Evolutionary conservation across 345 rosid species (phyloP).

Genomic region (Hypericum androsaemum): DNA sequence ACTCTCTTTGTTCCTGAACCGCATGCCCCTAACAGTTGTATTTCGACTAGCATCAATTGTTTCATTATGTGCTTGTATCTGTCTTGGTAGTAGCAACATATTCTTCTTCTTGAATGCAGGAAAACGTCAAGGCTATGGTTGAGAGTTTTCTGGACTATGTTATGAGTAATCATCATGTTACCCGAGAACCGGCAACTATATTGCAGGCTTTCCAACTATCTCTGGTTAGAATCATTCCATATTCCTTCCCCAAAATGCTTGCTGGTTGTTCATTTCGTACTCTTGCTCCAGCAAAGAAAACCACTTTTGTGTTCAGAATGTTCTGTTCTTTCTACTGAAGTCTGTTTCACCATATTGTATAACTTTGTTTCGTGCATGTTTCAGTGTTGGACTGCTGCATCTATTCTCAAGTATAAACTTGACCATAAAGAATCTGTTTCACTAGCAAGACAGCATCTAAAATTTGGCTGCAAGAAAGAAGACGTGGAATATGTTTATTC

Average conservation of each 20-base stretch:
- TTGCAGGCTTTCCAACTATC: constrained; percentile 86
- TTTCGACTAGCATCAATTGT: too few relatives aligned
- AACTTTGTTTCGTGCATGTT: constrained; percentile 9
- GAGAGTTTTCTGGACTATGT: constrained; percentile 59
- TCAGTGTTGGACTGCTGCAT: constrained; percentile 87
- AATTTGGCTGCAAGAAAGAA: constrained; percentile 51
- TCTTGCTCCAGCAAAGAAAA: too few relatives aligned
- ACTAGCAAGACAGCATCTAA: constrained; percentile 52
- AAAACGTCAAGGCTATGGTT: constrained; percentile 43
- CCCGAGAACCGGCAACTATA: constrained; percentile 40
- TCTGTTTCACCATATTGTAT: too few relatives aligned
- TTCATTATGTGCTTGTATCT: too few relatives aligned
- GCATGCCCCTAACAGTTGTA: too few relatives aligned
- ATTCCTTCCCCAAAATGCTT: neutral
- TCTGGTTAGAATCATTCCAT: constrained; percentile 40
- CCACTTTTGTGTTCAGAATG: too few relatives aligned
- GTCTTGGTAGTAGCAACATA: too few relatives aligned
- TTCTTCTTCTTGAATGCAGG: constrained; percentile 37
- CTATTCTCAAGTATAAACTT: constrained; percentile 53
- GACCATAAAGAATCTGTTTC: constrained; percentile 54
- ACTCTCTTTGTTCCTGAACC: too few relatives aligned
- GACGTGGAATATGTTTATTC: constrained; percentile 56
- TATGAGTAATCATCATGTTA: constrained; percentile 51
- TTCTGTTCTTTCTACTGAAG: too few relatives aligned
- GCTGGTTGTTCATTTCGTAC: neutral